These are phyloP conservation scores for Turnera subulata DNA, from an alignment of 345 rosid species.

Conservation along the genomic window DNA sequence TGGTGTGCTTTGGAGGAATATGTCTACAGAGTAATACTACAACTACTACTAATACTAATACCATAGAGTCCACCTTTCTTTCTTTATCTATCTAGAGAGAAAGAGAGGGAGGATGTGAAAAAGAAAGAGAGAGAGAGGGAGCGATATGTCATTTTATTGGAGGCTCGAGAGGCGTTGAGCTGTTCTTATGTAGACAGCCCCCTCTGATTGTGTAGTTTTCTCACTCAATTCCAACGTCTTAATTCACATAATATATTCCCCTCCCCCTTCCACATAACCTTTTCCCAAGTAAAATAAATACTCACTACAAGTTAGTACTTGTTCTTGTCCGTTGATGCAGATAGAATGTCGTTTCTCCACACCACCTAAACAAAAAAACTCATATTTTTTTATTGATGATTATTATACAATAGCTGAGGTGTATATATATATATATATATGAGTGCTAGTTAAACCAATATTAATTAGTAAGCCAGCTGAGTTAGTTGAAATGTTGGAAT, in stretches of 20 bases:
- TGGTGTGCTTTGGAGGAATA: too few relatives aligned
- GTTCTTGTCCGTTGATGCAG: not conserved
- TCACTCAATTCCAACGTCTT: not conserved
- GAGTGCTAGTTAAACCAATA: too few relatives aligned
- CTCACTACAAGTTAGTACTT: not conserved
- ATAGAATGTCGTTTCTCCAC: not conserved
- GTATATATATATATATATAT: too few relatives aligned
- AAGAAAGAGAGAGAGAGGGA: conserved; percentile 13
- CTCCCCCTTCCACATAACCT: too few relatives aligned
- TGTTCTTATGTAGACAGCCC: conserved; percentile 26
- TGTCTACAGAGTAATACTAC: too few relatives aligned
- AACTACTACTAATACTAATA: too few relatives aligned
- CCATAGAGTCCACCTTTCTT: not conserved
- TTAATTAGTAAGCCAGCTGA: too few relatives aligned
- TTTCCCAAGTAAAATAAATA: not conserved
- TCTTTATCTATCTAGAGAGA: not conserved
- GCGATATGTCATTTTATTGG: conserved; percentile 31
- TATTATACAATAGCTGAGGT: too few relatives aligned
- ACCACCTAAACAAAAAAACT: too few relatives aligned
- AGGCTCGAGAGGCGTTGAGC: conserved; percentile 30
- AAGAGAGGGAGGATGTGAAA: conserved; percentile 18
- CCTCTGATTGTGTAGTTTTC: not conserved
- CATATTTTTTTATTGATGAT: too few relatives aligned
- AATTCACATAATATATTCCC: not conserved
- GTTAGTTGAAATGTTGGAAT: too few relatives aligned